A percentile compares a stretch with the other conserved stretches of the same genome.
These are phyloP conservation scores for Ganoderma lingzhi DNA, from an alignment of 1,284 basidiomycete genomes.

Conservation along the genomic window DNA sequence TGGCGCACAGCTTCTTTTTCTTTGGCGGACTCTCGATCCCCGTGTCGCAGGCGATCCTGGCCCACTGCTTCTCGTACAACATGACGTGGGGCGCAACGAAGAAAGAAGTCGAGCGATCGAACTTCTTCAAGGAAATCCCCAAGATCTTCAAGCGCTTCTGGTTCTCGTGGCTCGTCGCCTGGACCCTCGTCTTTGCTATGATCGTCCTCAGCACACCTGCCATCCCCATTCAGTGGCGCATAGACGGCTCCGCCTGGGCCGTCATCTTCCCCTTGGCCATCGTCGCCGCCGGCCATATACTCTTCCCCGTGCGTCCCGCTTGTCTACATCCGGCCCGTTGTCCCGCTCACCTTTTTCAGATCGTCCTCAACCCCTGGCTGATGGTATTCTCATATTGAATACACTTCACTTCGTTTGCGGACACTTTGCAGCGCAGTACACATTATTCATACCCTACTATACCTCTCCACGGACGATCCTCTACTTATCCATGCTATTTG, in stretches of 20 bases:
- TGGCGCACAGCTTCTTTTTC: slow-evolving; percentile 56
- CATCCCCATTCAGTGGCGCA: slow-evolving; percentile 54
- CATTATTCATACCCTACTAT: slow-evolving; percentile 18
- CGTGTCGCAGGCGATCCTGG: slow-evolving; percentile 55
- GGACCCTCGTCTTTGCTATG: slow-evolving; percentile 50
- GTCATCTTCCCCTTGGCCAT: slow-evolving; percentile 54
- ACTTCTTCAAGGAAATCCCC: slow-evolving; percentile 69
- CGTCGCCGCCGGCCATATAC: slow-evolving; percentile 48
- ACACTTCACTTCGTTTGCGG: slow-evolving; percentile 5
- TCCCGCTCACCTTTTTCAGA: slow-evolving; percentile 35
- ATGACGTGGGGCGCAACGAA: slow-evolving; percentile 59
- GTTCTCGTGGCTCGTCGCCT: slow-evolving; percentile 52
- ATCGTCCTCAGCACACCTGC: slow-evolving; percentile 48
- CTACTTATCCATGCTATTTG: neutral
- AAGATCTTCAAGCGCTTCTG: slow-evolving; percentile 60
- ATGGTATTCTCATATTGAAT: slow-evolving; percentile 58
- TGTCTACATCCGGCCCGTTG: neutral
- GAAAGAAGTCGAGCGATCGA: slow-evolving; percentile 60
- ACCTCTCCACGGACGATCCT: slow-evolving; percentile 13
- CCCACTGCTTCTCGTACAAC: slow-evolving; percentile 63
- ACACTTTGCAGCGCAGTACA: neutral
- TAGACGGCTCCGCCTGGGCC: slow-evolving; percentile 50
- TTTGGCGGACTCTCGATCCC: slow-evolving; percentile 60
- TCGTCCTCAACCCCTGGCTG: slow-evolving; percentile 58
- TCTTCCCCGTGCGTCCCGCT: slow-evolving; percentile 48